Base-by-base conservation (phyloP, 768 basidiomycete genomes). In the Hygrocybe coccinea region DNA sequence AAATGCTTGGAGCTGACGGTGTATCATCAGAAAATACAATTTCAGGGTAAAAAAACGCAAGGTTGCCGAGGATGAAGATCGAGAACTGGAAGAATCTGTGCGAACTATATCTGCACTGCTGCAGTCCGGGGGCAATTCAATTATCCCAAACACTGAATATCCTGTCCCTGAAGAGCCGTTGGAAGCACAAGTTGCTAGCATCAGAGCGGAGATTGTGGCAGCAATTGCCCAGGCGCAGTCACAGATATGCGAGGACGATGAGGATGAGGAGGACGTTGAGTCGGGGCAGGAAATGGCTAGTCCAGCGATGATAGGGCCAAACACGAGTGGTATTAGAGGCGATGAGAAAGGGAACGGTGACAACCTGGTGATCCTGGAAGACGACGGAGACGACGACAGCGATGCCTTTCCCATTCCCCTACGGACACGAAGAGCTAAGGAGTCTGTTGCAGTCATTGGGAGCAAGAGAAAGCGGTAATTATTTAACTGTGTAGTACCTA, bases 191-290 rank as follows among this genome's bases (percentile, higher is more conserved):
- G 83, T 89, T 15, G 86, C 85, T n/a, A 86, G 80, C 56, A 86
- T 91, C 59, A 88, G 86, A 55, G 86, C 84, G 5, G 88, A 87
- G 65, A 85, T 91, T 57, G 88, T 87, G 8, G 87, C 87, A 22
- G 86, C 86, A 0, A 84, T 91, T 59, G 89, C 86, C 3, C 84
- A 89, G 60, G 85, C 84, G 2, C 84, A 84, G 50, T 80, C 84
- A 14, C 79, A 79, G 47, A 72, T 74, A n/a, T 81, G 79, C 44
- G 80, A 79, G 44, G 82, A 78, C 4, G 80, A 80, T 19, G 81
- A 84, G 15, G 84, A 71, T 19, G 76, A 79, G 14, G 76, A 73
- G 1, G 76, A 62, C 65, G 78, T 73, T 11, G 78, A 74, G 41
- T 84, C 79, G 22, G 82, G 76, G 43, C 77, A 76, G 55, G 83